phyloP scores from a whole-genome alignment of 257 asterid genomes.

The Primulina tabacum region DNA sequence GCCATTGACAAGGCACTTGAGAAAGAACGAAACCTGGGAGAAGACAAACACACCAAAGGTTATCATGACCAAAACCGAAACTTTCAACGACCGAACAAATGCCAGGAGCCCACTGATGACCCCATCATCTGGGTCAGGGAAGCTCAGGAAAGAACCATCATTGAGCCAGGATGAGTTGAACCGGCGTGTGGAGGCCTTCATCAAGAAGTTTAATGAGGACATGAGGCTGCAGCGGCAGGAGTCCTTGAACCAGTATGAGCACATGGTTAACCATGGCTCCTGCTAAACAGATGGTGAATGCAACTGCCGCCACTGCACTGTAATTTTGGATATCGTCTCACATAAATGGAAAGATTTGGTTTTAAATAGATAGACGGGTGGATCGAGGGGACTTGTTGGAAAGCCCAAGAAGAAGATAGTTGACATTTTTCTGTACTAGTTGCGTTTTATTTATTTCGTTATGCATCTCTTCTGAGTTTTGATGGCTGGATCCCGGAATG shows the following conservation, averaged over 20 bases:
- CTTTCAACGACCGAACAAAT: conserved; percentile 43
- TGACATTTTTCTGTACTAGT: background rate
- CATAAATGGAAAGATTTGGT: no score
- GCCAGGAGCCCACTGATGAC: conserved; percentile 20
- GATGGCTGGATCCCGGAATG: background rate
- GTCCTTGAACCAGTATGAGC: conserved; percentile 54
- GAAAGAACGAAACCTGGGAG: conserved; percentile 78
- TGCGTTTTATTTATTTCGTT: background rate
- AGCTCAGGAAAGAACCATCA: conserved; percentile 60
- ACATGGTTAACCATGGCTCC: conserved; percentile 47
- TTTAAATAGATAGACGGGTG: no score
- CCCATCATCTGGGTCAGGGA: conserved; percentile 36
- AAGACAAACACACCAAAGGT: conserved; percentile 30
- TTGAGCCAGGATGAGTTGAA: conserved; percentile 68
- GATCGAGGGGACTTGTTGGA: background rate
- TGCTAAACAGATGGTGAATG: conserved; percentile 17
- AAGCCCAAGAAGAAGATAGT: background rate
- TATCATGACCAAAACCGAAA: conserved; percentile 58
- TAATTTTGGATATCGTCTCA: background rate
- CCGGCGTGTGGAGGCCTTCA: conserved; percentile 75
- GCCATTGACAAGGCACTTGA: conserved; percentile 66
- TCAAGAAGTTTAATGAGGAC: conserved; percentile 76
- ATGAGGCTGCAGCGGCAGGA: conserved; percentile 83
- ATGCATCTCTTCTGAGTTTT: background rate
- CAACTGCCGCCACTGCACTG: background rate